Conservation (phyloP, 805 yeast species). For the Cyberlindnera xishuangbannaensis region DNA sequence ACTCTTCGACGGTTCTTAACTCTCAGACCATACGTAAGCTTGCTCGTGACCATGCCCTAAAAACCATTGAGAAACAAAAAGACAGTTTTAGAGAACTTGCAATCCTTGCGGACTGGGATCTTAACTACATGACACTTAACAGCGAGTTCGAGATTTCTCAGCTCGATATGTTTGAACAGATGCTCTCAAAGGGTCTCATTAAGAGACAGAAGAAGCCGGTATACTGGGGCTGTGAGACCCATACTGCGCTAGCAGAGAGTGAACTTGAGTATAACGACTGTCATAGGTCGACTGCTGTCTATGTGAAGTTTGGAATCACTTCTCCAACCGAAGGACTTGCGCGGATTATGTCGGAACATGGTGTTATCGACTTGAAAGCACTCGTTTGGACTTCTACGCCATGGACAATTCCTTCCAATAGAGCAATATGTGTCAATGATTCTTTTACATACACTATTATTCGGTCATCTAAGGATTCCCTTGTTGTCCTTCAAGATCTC, state of each 20-base stretch:
- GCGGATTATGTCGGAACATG: slow-evolving; percentile 4
- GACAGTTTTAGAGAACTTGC: slow-evolving; percentile 62
- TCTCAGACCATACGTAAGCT: slow-evolving; percentile 54
- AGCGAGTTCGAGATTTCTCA: slow-evolving; percentile 71
- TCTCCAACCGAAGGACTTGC: slow-evolving; percentile 20
- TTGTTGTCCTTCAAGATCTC: slow-evolving; percentile 55
- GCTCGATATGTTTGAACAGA: slow-evolving; percentile 56
- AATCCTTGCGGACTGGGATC: slow-evolving; percentile 77
- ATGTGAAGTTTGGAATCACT: slow-evolving; percentile 58
- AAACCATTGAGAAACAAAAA: slow-evolving; percentile 59
- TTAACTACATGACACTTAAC: slow-evolving; percentile 68
- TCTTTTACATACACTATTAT: slow-evolving; percentile 53
- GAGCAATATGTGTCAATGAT: slow-evolving; percentile 70
- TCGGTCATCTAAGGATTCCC: slow-evolving; percentile 31
- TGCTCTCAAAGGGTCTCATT: slow-evolving; percentile 63
- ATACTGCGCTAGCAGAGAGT: slow-evolving; percentile 94
- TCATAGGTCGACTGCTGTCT: slow-evolving; percentile 65
- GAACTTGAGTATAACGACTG: slow-evolving; percentile 80
- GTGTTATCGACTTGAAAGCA: slow-evolving; percentile 24
- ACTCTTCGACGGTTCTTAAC: slow-evolving; percentile 30
- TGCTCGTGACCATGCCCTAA: slow-evolving; percentile 65
- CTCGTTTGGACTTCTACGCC: slow-evolving; percentile 98
- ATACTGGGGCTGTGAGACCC: slow-evolving; percentile 93
- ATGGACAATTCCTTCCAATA: slow-evolving; percentile 90
- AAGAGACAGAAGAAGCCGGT: slow-evolving; percentile 91